phyloP scores from a whole-genome alignment of 23 red algal genomes.

The Agarophyton chilense region DNA sequence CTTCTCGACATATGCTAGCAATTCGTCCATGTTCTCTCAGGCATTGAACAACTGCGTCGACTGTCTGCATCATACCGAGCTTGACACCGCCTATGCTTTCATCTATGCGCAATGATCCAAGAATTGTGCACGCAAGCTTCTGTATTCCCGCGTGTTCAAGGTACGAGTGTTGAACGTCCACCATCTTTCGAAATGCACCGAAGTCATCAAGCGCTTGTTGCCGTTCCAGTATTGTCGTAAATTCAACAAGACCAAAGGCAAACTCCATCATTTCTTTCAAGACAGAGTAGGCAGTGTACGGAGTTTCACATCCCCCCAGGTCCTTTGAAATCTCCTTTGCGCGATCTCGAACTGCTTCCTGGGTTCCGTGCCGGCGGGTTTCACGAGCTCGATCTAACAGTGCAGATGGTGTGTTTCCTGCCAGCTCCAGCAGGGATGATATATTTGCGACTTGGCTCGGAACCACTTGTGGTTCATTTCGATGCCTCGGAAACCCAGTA shows the following conservation, averaged over 20 bases:
- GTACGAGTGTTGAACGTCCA: neutral
- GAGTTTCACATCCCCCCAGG: neutral
- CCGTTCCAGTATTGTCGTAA: conserved; percentile 30
- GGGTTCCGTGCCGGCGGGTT: neutral
- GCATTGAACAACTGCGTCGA: conserved; percentile 13
- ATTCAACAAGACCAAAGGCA: neutral
- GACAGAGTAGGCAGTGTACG: neutral
- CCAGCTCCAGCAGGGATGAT: neutral
- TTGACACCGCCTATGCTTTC: neutral
- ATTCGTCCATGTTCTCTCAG: neutral
- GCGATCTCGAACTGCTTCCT: conserved; percentile 8
- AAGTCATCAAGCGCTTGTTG: conserved; percentile 48
- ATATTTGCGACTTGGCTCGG: neutral
- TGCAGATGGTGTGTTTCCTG: conserved; percentile 8
- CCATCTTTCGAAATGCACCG: conserved; percentile 22
- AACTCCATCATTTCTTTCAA: neutral
- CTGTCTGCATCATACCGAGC: neutral
- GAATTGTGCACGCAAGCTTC: neutral
- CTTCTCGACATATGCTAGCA: neutral
- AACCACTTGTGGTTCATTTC: neutral
- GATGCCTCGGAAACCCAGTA: neutral
- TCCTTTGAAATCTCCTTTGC: conserved; percentile 5
- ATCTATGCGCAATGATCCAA: conserved; percentile 9
- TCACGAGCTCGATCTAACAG: neutral
- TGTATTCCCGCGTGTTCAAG: conserved; percentile 2